phyloP scores from a whole-genome alignment of 495 filamentous ascomycete genomes.

The Lepidopterella palustris region DNA sequence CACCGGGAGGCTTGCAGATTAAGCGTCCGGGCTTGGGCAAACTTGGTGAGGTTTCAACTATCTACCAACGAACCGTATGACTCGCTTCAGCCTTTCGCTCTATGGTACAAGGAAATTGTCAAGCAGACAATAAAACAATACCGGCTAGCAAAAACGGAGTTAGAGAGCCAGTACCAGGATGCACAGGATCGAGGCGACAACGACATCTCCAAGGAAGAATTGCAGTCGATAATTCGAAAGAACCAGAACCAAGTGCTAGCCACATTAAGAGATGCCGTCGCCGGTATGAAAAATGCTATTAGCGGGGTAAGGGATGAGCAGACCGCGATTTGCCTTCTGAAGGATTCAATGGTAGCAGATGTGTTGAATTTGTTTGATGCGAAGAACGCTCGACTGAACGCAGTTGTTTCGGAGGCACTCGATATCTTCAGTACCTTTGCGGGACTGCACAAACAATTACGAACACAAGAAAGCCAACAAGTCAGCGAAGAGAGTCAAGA shows the following conservation, averaged over 20 bases:
- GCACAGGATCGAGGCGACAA: constrained; percentile 34
- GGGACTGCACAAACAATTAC: background rate
- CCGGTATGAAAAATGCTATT: constrained; percentile 47
- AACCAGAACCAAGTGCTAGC: constrained; percentile 60
- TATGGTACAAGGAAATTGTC: constrained; percentile 62
- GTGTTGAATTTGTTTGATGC: constrained; percentile 41
- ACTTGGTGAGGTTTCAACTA: constrained; percentile 69
- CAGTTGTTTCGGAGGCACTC: constrained; percentile 40
- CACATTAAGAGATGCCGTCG: constrained; percentile 49
- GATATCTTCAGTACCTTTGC: constrained; percentile 37
- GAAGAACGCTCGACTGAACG: constrained; percentile 33
- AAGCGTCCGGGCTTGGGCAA: constrained; percentile 73
- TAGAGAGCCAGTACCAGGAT: constrained; percentile 48
- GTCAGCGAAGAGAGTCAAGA: constrained; percentile 64
- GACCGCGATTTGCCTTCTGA: constrained; percentile 36
- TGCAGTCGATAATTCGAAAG: constrained; percentile 50
- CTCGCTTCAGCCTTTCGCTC: constrained; percentile 35
- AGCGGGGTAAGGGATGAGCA: constrained; percentile 35
- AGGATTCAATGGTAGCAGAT: constrained; percentile 31
- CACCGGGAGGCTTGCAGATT: constrained; percentile 83
- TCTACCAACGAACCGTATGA: constrained; percentile 42
- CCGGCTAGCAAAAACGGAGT: constrained; percentile 52
- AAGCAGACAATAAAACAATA: constrained; percentile 54
- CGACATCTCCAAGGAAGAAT: constrained; percentile 43
- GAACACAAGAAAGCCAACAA: constrained; percentile 10